phyloP scores from a whole-genome alignment of 2,329 filamentous ascomycete genomes.

The Epicoccum nigrum region DNA sequence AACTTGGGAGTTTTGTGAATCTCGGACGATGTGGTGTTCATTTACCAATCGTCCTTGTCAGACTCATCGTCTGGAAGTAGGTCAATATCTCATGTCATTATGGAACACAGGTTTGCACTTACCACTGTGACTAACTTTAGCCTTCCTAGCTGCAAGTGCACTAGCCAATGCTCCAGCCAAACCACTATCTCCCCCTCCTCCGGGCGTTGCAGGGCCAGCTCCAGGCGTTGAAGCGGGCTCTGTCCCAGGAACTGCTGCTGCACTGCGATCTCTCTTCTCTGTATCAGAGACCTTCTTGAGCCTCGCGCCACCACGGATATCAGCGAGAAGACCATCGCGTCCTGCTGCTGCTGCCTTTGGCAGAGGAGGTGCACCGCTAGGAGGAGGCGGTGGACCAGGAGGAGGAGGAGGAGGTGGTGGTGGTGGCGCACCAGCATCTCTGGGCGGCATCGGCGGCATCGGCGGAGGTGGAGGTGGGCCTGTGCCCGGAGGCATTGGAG shows the following conservation, averaged over 20 bases:
- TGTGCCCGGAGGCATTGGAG: conserved; percentile 22
- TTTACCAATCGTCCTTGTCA: conserved; percentile 76
- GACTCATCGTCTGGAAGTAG: conserved; percentile 70
- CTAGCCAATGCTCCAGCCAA: conserved; percentile 69
- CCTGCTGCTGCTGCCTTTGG: conserved; percentile 50
- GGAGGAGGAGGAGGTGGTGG: too few relatives aligned
- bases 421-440: conserved; percentile 47
- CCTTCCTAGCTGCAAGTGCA: conserved; percentile 83
- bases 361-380: conserved; percentile 38
- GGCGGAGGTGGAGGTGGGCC: conserved; percentile 50
- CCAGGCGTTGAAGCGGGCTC: conserved; percentile 58
- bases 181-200: conserved; percentile 42
- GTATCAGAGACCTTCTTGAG: conserved; percentile 77
- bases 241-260: conserved; percentile 63
- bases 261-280: conserved; percentile 75
- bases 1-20: neutral
- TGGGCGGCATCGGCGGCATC: conserved; percentile 29
- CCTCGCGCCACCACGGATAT: conserved; percentile 69
- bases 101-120: conserved; percentile 44
- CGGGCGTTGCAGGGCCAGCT: conserved; percentile 42
- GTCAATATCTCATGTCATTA: conserved; percentile 32
- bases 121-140: conserved; percentile 95
- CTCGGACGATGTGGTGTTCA: conserved; percentile 4
- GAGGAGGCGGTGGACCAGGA: neutral
- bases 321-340: conserved; percentile 68